phyloP scores from a whole-genome alignment of 2,329 filamentous ascomycete genomes.

The Fusarium goolgardi region DNA sequence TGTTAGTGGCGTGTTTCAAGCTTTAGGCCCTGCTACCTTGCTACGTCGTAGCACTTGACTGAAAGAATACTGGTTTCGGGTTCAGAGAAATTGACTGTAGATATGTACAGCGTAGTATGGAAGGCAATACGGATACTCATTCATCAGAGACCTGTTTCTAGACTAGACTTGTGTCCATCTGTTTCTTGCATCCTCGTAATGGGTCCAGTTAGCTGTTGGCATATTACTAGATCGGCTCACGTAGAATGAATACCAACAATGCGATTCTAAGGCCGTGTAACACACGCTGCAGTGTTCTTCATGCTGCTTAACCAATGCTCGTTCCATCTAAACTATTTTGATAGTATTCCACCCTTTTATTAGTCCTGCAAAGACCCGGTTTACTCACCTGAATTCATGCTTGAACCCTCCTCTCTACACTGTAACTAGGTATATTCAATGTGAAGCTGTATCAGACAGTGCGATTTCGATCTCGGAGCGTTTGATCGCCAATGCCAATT shows the following conservation, averaged over 20 bases:
- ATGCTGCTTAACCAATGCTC: background rate
- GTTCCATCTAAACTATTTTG: background rate
- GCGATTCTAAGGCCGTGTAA: background rate
- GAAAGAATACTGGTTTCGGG: background rate
- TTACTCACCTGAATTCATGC: conserved; percentile 7
- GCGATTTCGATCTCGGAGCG: conserved; percentile 31
- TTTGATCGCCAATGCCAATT: conserved; percentile 40
- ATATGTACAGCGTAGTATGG: background rate
- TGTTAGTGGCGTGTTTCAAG: conserved; percentile 21
- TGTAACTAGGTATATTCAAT: background rate
- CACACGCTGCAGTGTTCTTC: background rate
- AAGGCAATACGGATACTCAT: conserved; percentile 2
- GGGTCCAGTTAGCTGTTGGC: background rate
- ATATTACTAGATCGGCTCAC: background rate
- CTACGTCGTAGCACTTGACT: conserved; percentile 1
- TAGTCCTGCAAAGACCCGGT: background rate
- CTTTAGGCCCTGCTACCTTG: conserved; percentile 10
- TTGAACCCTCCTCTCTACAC: background rate
- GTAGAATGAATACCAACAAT: conserved; percentile 1
- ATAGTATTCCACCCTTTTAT: background rate
- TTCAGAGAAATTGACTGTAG: background rate
- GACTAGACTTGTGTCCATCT: background rate
- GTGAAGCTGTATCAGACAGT: conserved; percentile 27
- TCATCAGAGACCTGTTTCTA: background rate
- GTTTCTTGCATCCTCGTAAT: background rate